Evolutionary conservation across 306 rosid species (phyloP).

Genomic region (Rosa chinensis): DNA sequence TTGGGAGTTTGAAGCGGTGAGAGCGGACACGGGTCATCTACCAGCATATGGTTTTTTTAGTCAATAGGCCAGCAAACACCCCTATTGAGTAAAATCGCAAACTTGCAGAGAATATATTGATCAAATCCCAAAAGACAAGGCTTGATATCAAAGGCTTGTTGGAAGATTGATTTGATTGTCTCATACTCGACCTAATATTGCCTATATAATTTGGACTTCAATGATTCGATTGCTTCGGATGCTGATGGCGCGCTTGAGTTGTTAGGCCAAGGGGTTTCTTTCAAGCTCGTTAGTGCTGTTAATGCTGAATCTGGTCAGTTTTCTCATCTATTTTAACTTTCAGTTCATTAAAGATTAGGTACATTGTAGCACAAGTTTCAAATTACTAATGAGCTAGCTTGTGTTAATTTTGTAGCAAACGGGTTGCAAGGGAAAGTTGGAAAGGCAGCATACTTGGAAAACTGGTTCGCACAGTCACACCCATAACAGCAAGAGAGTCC

Average conservation of each 20-base stretch:
- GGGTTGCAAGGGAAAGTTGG: constrained; percentile 56
- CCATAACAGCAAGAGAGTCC: constrained; percentile 40
- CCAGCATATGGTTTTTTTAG: too few species aligned
- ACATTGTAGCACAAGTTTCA: too few species aligned
- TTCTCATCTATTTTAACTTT: background rate
- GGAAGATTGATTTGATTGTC: too few species aligned
- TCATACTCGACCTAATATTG: too few species aligned
- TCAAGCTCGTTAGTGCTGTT: constrained; percentile 33
- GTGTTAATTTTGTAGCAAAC: constrained; percentile 24
- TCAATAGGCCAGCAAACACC: too few species aligned
- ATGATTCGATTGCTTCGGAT: constrained; percentile 22
- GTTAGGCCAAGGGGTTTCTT: constrained; percentile 23
- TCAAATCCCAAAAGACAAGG: too few species aligned
- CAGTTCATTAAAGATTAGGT: too few species aligned
- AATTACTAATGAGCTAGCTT: background rate
- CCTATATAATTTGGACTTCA: constrained; percentile 24
- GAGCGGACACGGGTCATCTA: too few species aligned
- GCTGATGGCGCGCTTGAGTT: constrained; percentile 32
- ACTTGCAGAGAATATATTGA: too few species aligned
- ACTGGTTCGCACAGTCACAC: constrained; percentile 39
- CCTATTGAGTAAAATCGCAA: too few species aligned
- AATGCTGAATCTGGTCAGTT: constrained; percentile 24
- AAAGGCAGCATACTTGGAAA: constrained; percentile 52
- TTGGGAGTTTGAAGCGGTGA: too few species aligned
- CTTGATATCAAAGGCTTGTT: too few species aligned